These are phyloP conservation scores for Zizania latifolia DNA, from an alignment of 176 grass and related monocot species.

Conservation along the genomic window DNA sequence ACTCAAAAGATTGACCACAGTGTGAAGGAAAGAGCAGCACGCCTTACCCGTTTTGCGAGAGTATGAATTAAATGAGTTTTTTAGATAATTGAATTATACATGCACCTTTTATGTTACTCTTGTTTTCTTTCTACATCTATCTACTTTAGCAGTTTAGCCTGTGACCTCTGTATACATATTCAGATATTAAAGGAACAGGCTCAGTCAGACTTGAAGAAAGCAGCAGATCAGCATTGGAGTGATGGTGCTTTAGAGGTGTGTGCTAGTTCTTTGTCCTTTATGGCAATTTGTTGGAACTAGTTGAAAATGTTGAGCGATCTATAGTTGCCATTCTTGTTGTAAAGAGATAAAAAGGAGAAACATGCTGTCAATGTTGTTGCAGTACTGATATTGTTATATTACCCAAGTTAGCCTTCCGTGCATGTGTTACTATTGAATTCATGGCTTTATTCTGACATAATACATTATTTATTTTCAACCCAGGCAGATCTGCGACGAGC, in stretches of 20 bases:
- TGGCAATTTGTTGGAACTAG: constrained; percentile 8
- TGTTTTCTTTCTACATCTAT: constrained; percentile 9
- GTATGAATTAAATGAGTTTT: constrained; percentile 42
- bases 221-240: constrained; percentile 93
- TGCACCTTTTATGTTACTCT: constrained; percentile 13
- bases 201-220: constrained; percentile 82
- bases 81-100: constrained; percentile 6
- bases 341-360: not conserved
- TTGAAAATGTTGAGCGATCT: not conserved
- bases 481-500: constrained; percentile 93
- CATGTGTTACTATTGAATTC: not conserved
- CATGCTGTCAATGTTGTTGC: not conserved
- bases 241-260: constrained; percentile 88
- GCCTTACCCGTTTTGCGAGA: constrained; percentile 65
- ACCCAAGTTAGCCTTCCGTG: not conserved
- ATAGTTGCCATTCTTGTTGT: not conserved
- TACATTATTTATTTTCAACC: constrained; percentile 12
- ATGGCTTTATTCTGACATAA: constrained; percentile 25
- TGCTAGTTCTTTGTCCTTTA: constrained; percentile 11
- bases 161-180: constrained; percentile 13
- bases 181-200: constrained; percentile 79
- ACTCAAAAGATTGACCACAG: constrained; percentile 78
- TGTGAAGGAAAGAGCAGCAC: constrained; percentile 77
- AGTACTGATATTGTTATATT: not conserved
- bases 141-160: constrained; percentile 7